Percentiles rank a stretch among this genome's conserved stretches.
phyloP scores from a whole-genome alignment of 495 filamentous ascomycete genomes.

The Trichocladium uniseriatum region DNA sequence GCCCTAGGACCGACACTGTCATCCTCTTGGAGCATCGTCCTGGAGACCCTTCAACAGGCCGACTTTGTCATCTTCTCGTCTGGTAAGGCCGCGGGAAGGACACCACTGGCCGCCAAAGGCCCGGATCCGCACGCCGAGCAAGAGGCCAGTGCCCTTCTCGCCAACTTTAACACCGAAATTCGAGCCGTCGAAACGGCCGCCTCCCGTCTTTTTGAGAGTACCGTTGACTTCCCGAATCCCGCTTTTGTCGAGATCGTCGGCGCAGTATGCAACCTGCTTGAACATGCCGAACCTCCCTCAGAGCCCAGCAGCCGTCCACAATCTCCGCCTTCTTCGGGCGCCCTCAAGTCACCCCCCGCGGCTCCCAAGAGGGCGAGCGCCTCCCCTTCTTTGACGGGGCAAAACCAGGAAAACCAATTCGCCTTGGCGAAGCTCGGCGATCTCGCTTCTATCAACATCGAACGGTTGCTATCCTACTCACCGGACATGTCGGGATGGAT shows the following conservation, averaged over 20 bases:
- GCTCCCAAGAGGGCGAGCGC: slow-evolving; percentile 54
- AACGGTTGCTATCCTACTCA: slow-evolving; percentile 56
- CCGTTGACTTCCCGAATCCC: slow-evolving; percentile 71
- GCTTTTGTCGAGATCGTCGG: slow-evolving; percentile 70
- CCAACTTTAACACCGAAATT: slow-evolving; percentile 68
- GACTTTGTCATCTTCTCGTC: slow-evolving; percentile 69
- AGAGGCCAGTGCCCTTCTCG: slow-evolving; percentile 41
- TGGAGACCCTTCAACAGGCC: slow-evolving; percentile 85
- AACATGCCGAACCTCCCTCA: slow-evolving; percentile 26
- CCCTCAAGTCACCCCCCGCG: slow-evolving; percentile 27
- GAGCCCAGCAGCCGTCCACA: slow-evolving; percentile 27
- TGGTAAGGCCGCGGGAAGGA: slow-evolving; percentile 39
- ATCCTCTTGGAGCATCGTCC: slow-evolving; percentile 75
- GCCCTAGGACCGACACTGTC: slow-evolving; percentile 83
- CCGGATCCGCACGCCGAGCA: slow-evolving; percentile 34
- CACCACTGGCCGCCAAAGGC: slow-evolving; percentile 34
- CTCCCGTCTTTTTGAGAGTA: slow-evolving; percentile 79
- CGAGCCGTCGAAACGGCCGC: slow-evolving; percentile 85
- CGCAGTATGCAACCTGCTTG: slow-evolving; percentile 60
- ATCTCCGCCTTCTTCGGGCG: slow-evolving; percentile 23
- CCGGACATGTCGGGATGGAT: slow-evolving; percentile 64
- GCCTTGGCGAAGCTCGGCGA: slow-evolving; percentile 75
- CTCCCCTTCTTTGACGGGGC: slow-evolving; percentile 44
- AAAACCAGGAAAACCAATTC: slow-evolving; percentile 61
- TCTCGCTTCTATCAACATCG: slow-evolving; percentile 67